phyloP scores from a whole-genome alignment of 306 rosid genomes.

The Fagus sylvatica region DNA sequence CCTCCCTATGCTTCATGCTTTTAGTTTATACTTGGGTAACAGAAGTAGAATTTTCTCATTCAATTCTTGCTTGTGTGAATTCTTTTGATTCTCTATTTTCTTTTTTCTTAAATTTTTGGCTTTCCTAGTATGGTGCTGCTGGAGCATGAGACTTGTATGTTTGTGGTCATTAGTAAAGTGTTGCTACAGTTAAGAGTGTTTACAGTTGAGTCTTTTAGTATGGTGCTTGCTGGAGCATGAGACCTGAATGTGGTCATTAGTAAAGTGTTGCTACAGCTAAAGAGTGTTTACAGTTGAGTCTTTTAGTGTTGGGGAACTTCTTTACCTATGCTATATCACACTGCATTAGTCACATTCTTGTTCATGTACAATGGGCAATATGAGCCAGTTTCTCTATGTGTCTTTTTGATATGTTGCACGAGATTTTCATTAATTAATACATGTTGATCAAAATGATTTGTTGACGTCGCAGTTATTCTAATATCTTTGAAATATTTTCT shows the following conservation, averaged over 20 bases:
- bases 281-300: neutral
- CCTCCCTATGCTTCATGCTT: neutral
- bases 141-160: neutral
- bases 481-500: neutral
- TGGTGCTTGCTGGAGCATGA: neutral
- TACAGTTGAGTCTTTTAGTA: neutral
- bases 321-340: neutral
- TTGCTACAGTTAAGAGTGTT: neutral
- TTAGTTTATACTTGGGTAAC: neutral
- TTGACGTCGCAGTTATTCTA: neutral
- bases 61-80: neutral
- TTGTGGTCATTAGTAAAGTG: neutral
- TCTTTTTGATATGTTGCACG: neutral
- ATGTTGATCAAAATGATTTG: neutral
- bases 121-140: no score
- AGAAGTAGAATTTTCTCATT: neutral
- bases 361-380: neutral
- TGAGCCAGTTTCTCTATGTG: neutral
- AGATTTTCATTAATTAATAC: neutral
- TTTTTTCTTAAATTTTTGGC: neutral
- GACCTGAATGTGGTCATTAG: neutral
- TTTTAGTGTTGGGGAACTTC: neutral
- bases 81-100: neutral
- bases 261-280: neutral
- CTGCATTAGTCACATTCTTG: neutral